These are phyloP conservation scores for Cercophora scortea DNA, from an alignment of 495 filamentous ascomycete species.

Conservation along the genomic window DNA sequence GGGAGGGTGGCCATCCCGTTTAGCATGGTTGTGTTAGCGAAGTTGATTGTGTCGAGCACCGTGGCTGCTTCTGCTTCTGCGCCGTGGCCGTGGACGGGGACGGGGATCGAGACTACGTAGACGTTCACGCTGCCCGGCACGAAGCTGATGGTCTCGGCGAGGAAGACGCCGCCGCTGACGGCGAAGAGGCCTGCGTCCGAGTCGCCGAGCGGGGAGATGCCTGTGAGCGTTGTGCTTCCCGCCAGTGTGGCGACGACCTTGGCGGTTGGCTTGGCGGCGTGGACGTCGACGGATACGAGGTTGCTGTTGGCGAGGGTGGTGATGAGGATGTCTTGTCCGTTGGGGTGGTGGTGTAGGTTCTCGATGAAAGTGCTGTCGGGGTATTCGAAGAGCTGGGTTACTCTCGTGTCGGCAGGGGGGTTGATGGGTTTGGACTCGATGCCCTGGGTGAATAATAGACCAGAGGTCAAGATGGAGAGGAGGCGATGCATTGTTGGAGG, in stretches of 20 bases:
- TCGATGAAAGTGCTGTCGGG: background rate
- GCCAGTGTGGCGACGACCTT: background rate
- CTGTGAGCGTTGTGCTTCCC: background rate
- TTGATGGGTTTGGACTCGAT: too few relatives aligned
- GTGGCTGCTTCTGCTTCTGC: background rate
- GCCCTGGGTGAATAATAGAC: too few relatives aligned
- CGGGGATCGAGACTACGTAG: background rate
- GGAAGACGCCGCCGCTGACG: background rate
- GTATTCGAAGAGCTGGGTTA: background rate
- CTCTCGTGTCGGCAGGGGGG: too few relatives aligned
- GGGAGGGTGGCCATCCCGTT: conserved; percentile 22
- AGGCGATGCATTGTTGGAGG: too few relatives aligned
- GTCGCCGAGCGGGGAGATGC: background rate
- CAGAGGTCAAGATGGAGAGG: too few relatives aligned
- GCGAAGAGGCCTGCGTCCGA: background rate
- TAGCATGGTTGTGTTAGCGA: conserved; percentile 14
- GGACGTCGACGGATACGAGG: background rate
- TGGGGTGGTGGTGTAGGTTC: background rate
- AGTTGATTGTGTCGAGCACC: conserved; percentile 5
- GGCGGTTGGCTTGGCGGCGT: background rate
- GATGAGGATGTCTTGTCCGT: background rate
- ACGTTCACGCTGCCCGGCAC: background rate
- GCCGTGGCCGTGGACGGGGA: background rate
- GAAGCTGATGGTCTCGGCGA: background rate
- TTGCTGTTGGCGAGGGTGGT: background rate